phyloP scores from a whole-genome alignment of 306 rosid species.

The Acmispon strigosus region DNA sequence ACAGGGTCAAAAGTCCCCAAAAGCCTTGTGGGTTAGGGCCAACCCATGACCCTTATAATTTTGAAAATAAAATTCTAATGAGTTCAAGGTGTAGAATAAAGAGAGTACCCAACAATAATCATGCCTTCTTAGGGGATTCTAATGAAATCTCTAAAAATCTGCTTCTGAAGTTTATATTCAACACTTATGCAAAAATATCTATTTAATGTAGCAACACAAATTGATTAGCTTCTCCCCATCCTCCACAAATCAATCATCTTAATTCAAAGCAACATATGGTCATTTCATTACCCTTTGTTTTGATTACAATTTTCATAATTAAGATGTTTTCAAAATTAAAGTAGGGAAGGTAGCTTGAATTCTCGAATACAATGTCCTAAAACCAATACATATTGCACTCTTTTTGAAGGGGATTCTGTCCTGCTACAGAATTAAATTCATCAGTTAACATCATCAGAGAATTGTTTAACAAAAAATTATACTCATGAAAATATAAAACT shows the following conservation, averaged over 20 bases:
- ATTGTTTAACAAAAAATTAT: too few relatives aligned
- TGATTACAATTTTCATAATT: neutral
- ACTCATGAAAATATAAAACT: too few relatives aligned
- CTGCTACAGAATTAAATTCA: too few relatives aligned
- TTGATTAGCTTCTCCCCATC: neutral
- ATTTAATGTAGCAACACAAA: neutral
- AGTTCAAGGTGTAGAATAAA: too few relatives aligned
- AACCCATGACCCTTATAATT: too few relatives aligned
- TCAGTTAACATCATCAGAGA: too few relatives aligned
- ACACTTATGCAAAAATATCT: neutral
- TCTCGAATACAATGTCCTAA: neutral
- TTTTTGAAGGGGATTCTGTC: too few relatives aligned
- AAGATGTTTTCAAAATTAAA: neutral
- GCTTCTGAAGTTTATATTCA: neutral
- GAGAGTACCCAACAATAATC: neutral
- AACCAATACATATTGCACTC: too few relatives aligned
- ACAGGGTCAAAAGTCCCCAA: too few relatives aligned
- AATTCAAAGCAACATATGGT: neutral
- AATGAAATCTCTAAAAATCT: neutral
- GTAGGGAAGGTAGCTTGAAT: neutral
- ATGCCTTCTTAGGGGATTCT: neutral
- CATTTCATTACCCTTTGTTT: neutral
- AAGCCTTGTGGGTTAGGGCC: too few relatives aligned
- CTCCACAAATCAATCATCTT: neutral
- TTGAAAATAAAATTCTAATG: too few relatives aligned